Conservation (phyloP, 2,329 filamentous ascomycete genomes). For the Dactylellina cionopaga region DNA sequence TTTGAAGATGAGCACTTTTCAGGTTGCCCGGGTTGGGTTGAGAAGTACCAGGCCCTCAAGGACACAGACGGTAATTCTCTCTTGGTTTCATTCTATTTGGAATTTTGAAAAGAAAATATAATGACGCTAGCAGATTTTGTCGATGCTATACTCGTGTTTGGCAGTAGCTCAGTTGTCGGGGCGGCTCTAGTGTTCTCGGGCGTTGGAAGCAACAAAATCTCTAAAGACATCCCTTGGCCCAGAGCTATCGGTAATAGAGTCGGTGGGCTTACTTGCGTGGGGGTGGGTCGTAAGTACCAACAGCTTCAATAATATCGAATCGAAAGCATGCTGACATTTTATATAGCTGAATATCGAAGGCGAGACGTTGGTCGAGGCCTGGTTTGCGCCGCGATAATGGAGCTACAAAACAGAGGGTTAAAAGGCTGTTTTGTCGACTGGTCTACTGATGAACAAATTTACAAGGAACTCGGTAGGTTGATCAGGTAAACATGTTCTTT, state of each 20-base stretch:
- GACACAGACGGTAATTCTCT: conserved; percentile 54
- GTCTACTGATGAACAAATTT: conserved; percentile 51
- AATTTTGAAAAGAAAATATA: too few species aligned
- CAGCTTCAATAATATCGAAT: neutral
- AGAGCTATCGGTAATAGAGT: conserved; percentile 57
- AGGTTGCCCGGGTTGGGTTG: conserved; percentile 57
- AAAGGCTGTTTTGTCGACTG: conserved; percentile 58
- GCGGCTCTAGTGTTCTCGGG: conserved; percentile 57
- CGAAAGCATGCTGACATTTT: neutral
- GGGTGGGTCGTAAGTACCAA: conserved; percentile 56
- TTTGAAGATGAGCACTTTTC: conserved; percentile 57
- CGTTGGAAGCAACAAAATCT: conserved; percentile 57
- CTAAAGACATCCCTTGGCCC: conserved; percentile 58
- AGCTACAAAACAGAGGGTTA: conserved; percentile 56
- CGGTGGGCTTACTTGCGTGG: conserved; percentile 57
- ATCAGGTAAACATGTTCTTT: neutral
- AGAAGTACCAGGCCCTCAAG: conserved; percentile 56
- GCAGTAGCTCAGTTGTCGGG: conserved; percentile 54
- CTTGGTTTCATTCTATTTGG: neutral
- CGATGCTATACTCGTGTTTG: conserved; percentile 57
- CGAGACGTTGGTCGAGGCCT: conserved; percentile 56
- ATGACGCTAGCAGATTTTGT: conserved; percentile 53
- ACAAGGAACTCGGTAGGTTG: conserved; percentile 35
- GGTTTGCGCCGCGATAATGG: conserved; percentile 57
- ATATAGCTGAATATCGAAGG: conserved; percentile 55